Percentiles rank a stretch among this genome's conserved stretches.
Conservation (phyloP, 1,284 basidiomycete species). For the Rhodotorula sp. region DNA sequence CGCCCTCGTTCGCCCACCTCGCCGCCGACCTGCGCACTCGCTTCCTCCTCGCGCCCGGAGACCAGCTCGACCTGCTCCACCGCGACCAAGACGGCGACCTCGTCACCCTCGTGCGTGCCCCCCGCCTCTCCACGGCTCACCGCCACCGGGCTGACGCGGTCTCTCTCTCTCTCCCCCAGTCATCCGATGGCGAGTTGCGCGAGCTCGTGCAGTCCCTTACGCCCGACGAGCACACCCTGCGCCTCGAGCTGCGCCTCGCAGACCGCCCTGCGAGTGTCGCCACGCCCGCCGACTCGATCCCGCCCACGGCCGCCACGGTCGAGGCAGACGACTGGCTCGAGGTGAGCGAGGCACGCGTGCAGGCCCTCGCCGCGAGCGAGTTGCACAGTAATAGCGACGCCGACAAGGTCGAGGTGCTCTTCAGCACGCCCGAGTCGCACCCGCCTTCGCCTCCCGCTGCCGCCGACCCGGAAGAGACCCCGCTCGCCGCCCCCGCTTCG, state of each 20-base stretch:
- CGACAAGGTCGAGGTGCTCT: neutral
- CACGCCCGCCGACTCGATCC: too few relatives aligned
- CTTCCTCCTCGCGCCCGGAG: neutral
- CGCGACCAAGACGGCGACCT: conserved; percentile 2
- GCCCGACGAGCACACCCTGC: too few relatives aligned
- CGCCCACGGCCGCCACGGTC: too few relatives aligned
- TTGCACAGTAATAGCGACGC: neutral
- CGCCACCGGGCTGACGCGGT: neutral
- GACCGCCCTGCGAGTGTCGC: neutral
- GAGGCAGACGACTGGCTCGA: conserved; percentile 2
- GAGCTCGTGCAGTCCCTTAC: neutral
- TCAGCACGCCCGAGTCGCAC: neutral
- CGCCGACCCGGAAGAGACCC: neutral
- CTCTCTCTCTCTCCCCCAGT: neutral
- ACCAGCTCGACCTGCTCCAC: neutral
- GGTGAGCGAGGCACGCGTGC: too few relatives aligned
- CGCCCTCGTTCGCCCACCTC: neutral
- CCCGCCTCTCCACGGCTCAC: too few relatives aligned
- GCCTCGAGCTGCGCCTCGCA: neutral
- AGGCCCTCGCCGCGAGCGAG: too few relatives aligned
- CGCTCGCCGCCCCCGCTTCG: neutral
- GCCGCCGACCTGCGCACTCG: neutral
- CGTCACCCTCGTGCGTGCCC: conserved; percentile 3
- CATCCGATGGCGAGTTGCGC: conserved; percentile 5
- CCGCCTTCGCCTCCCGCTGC: neutral